A percentile compares a stretch with the other conserved stretches of the same genome.
Evolutionary conservation across 2,329 filamentous ascomycete species (phyloP).

Genomic region (Colletotrichum sublineola): DNA sequence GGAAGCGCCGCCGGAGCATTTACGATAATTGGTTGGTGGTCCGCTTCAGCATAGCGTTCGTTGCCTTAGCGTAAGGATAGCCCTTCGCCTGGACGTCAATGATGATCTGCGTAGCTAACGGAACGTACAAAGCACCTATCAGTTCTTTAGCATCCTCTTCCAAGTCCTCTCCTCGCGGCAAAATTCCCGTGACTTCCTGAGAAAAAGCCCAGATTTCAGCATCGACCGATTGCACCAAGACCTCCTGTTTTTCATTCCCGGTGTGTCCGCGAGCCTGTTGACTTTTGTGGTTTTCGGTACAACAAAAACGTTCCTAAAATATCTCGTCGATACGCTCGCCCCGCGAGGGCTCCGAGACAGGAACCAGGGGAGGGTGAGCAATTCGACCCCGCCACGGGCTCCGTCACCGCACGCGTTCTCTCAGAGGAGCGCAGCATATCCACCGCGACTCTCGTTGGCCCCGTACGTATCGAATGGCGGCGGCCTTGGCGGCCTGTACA

Average conservation of each 20-base stretch:
- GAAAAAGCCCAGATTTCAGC: slow-evolving; percentile 51
- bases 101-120: slow-evolving; percentile 5
- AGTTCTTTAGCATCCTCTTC: slow-evolving; percentile 55
- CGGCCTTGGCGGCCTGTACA: slow-evolving; percentile 15
- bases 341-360: slow-evolving; percentile 32
- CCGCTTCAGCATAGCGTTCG: slow-evolving; percentile 60
- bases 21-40: slow-evolving; percentile 61
- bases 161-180: slow-evolving; percentile 51
- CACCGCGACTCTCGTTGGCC: slow-evolving; percentile 27
- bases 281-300: slow-evolving; percentile 47
- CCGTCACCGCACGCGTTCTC: slow-evolving; percentile 11
- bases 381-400: background rate
- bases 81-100: background rate
- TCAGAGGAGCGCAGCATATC: slow-evolving; percentile 2
- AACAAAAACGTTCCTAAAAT: slow-evolving; percentile 45
- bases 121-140: slow-evolving; percentile 49
- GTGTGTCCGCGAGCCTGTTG: slow-evolving; percentile 45
- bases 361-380: background rate
- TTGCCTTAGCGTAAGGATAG: slow-evolving; percentile 53
- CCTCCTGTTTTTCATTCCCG: slow-evolving; percentile 47
- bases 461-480: slow-evolving; percentile 18
- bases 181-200: slow-evolving; percentile 49
- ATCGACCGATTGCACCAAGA: slow-evolving; percentile 41
- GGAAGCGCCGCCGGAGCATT: slow-evolving; percentile 48
- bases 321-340: slow-evolving; percentile 43